phyloP scores from a whole-genome alignment of 2,329 filamentous ascomycete genomes.

The Claviceps lovelessii region DNA sequence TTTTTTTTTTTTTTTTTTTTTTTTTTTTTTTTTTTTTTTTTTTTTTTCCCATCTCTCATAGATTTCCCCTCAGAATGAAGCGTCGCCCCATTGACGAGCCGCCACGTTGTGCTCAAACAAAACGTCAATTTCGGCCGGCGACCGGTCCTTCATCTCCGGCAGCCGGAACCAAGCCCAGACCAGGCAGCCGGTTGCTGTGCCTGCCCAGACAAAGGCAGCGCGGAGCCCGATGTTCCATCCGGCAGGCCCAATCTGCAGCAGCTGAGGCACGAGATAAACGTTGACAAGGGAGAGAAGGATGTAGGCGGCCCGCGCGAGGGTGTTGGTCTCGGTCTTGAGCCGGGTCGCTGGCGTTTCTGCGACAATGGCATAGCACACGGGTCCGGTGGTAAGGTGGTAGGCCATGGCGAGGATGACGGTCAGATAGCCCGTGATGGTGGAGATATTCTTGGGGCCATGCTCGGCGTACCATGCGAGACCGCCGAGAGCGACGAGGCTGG shows the following conservation, averaged over 20 bases:
- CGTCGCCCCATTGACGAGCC: constrained; percentile 7
- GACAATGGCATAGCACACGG: constrained; percentile 25
- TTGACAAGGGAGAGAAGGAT: constrained; percentile 9
- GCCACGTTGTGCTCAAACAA: constrained; percentile 13
- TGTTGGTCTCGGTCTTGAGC: constrained; percentile 11
- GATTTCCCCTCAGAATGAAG: too few species aligned
- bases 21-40: too few species aligned
- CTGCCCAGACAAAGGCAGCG: constrained; percentile 10
- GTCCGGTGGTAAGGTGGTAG: constrained; percentile 30
- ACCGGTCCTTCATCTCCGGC: constrained; percentile 12
- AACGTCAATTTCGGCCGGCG: constrained; percentile 10
- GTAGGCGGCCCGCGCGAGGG: constrained; percentile 9
- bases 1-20: not conserved
- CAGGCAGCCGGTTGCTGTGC: constrained; percentile 5
- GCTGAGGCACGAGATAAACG: constrained; percentile 9
- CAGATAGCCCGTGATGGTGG: constrained; percentile 23
- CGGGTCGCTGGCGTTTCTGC: constrained; percentile 22
- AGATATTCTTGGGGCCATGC: not conserved
- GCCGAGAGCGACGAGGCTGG: constrained; percentile 14
- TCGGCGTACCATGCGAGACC: not conserved
- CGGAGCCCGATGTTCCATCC: constrained; percentile 10
- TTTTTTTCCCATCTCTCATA: too few species aligned
- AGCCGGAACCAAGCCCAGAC: constrained; percentile 11
- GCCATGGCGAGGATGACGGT: constrained; percentile 24
- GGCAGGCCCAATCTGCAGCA: constrained; percentile 9